Conservation (phyloP, 805 yeast species). For the Saccharomycopsis schoenii region DNA sequence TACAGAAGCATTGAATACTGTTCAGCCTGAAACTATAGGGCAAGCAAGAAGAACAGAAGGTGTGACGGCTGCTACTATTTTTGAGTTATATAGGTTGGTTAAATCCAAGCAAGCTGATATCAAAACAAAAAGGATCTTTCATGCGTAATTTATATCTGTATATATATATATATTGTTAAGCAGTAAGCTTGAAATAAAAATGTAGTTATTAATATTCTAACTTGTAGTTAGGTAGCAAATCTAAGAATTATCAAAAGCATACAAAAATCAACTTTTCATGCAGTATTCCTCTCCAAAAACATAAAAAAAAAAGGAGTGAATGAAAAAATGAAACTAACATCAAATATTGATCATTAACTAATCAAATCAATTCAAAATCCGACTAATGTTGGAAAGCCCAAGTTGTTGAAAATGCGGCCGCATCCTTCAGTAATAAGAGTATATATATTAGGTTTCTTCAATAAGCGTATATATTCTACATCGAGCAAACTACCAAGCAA, state of each 20-base stretch:
- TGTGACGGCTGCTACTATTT: constrained; percentile 85
- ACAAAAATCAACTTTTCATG: too few species aligned
- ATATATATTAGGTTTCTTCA: too few species aligned
- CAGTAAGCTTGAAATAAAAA: too few species aligned
- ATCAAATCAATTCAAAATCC: too few species aligned
- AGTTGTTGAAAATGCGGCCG: neutral
- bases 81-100: constrained; percentile 57
- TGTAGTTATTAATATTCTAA: too few species aligned
- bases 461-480: neutral
- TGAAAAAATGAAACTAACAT: too few species aligned
- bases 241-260: too few species aligned
- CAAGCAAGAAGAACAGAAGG: constrained; percentile 95
- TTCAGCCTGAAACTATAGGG: constrained; percentile 84
- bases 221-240: too few species aligned
- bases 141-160: neutral
- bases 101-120: neutral
- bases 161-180: neutral
- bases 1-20: constrained; percentile 52
- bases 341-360: too few species aligned
- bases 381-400: too few species aligned
- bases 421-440: neutral
- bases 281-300: too few species aligned
- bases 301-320: too few species aligned
- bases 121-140: neutral
- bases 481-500: neutral